Percentiles rank a stretch among this genome's conserved stretches.
Conservation (phyloP, 2,329 filamentous ascomycete species). For the Diplocarpon rosae region DNA sequence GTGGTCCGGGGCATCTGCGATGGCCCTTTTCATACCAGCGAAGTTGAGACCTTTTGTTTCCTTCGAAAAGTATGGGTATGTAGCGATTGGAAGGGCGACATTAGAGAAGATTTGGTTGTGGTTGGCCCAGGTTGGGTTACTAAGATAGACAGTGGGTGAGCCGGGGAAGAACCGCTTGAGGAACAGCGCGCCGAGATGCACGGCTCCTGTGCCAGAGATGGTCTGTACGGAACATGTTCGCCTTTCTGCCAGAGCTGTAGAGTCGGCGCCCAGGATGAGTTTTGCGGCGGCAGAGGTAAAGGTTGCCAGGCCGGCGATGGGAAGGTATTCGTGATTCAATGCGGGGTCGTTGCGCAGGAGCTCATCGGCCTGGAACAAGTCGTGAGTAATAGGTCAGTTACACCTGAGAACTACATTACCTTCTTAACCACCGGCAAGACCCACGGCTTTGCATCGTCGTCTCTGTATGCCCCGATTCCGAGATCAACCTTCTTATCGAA, state of each 20-base stretch:
- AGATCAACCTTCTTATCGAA: conserved; percentile 80
- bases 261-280: conserved; percentile 70
- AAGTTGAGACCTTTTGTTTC: conserved; percentile 86
- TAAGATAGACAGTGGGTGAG: conserved; percentile 74
- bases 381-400: conserved; percentile 3
- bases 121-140: conserved; percentile 95
- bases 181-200: conserved; percentile 90
- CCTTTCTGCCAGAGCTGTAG: conserved; percentile 73
- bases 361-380: conserved; percentile 64
- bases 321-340: conserved; percentile 96
- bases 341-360: conserved; percentile 79
- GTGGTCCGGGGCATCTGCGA: conserved; percentile 61
- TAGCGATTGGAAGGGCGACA: conserved; percentile 64
- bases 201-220: conserved; percentile 92
- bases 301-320: conserved; percentile 76
- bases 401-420: conserved; percentile 31
- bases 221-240: conserved; percentile 77
- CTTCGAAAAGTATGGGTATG: conserved; percentile 91
- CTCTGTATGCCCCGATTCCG: conserved; percentile 85
- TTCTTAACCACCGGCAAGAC: conserved; percentile 92
- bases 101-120: conserved; percentile 98
- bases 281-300: conserved; percentile 88
- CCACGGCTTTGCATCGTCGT: conserved; percentile 94
- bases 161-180: conserved; percentile 79
- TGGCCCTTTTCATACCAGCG: conserved; percentile 67